These are phyloP conservation scores for Astrephomene gubernaculifera DNA, from an alignment of 139 green algal genomes.

Conservation along the genomic window DNA sequence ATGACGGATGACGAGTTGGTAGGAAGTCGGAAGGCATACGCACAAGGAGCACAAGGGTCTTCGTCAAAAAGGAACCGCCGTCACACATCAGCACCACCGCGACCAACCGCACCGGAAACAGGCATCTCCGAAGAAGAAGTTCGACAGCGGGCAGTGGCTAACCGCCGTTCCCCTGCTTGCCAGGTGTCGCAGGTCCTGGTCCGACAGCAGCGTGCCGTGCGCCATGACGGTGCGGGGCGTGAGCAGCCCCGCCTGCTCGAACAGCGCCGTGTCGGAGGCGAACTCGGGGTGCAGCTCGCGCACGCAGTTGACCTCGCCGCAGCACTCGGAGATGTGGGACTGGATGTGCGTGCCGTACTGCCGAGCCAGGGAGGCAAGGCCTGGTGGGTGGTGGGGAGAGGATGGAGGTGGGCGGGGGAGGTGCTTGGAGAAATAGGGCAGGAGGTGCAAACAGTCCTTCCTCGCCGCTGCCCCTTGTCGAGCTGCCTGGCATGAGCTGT, in stretches of 20 bases:
- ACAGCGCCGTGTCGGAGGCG: slow-evolving; percentile 61
- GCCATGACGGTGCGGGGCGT: slow-evolving; percentile 61
- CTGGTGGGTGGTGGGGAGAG: slow-evolving; percentile 12
- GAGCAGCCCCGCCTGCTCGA: slow-evolving; percentile 71
- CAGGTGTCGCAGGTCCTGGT: slow-evolving; percentile 66
- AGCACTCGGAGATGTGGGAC: slow-evolving; percentile 68
- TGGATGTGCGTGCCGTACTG: slow-evolving; percentile 63
- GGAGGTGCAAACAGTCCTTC: no score
- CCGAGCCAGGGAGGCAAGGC: slow-evolving; percentile 52
- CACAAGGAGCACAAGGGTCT: no score
- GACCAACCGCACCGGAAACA: slow-evolving; percentile 61
- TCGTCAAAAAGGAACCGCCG: no score
- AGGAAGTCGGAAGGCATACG: no score
- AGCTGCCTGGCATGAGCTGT: no score
- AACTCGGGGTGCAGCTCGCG: slow-evolving; percentile 67
- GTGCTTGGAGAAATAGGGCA: no score
- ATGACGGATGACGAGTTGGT: no score
- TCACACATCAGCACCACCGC: no score
- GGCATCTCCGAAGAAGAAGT: slow-evolving; percentile 78
- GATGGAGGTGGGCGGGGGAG: no score
- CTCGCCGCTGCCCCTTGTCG: no score
- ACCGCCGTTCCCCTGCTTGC: slow-evolving; percentile 57
- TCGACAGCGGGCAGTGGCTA: slow-evolving; percentile 75
- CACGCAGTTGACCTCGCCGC: slow-evolving; percentile 68
- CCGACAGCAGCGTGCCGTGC: slow-evolving; percentile 70